A percentile compares a stretch with the other conserved stretches of the same genome.
Conservation (phyloP, 2,329 filamentous ascomycete genomes). For the Fusarium torreyae region DNA sequence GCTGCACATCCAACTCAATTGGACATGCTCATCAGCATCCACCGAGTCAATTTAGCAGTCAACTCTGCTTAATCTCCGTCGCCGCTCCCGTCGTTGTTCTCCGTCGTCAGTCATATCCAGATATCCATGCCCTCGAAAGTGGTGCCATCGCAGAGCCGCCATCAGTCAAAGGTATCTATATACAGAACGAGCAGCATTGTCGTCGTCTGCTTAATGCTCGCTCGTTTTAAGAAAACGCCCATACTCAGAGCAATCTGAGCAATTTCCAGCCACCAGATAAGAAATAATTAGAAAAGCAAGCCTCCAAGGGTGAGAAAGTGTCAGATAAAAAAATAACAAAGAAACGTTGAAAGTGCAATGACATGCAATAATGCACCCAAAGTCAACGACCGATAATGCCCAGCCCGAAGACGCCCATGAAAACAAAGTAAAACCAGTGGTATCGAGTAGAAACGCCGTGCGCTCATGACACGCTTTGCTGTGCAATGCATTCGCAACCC, state of each 20-base stretch:
- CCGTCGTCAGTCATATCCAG: conserved; percentile 51
- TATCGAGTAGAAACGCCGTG: conserved; percentile 63
- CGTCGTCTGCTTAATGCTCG: conserved; percentile 43
- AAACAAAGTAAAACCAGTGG: conserved; percentile 56
- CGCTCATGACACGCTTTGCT: conserved; percentile 60
- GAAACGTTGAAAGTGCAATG: conserved; percentile 40
- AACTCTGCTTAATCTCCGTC: conserved; percentile 42
- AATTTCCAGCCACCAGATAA: conserved; percentile 26
- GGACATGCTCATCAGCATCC: conserved; percentile 30
- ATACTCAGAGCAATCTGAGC: conserved; percentile 12
- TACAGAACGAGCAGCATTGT: conserved; percentile 39
- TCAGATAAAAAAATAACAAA: conserved; percentile 32
- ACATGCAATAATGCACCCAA: conserved; percentile 45
- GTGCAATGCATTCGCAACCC: conserved; percentile 58
- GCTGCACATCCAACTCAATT: conserved; percentile 37
- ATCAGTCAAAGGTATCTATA: conserved; percentile 48
- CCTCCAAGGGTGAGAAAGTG: conserved; percentile 38
- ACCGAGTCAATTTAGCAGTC: conserved; percentile 44
- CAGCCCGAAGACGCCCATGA: conserved; percentile 48
- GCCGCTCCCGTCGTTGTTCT: conserved; percentile 34
- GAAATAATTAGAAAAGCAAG: conserved; percentile 44
- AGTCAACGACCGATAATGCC: conserved; percentile 47
- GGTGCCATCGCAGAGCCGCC: conserved; percentile 35
- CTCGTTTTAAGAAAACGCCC: conserved; percentile 12
- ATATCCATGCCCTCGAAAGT: conserved; percentile 36